phyloP scores from a whole-genome alignment of 2,329 filamentous ascomycete species.

The Alternaria consortialis region DNA sequence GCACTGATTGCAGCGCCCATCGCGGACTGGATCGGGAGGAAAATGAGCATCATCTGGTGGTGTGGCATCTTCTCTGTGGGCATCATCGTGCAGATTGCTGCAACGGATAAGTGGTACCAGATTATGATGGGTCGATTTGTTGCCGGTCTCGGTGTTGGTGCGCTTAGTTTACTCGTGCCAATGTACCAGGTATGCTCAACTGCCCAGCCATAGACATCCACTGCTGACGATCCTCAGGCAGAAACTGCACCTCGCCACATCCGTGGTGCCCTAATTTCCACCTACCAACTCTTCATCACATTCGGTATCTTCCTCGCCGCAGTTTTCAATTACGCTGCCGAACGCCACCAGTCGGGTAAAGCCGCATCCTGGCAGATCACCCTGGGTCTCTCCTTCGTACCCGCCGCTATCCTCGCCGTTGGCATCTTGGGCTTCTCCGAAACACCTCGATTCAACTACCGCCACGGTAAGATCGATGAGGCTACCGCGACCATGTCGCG shows the following conservation, averaged over 20 bases:
- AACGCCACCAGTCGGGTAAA: slow-evolving; percentile 51
- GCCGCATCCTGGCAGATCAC: slow-evolving; percentile 70
- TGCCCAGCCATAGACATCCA: neutral
- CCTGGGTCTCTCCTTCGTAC: slow-evolving; percentile 65
- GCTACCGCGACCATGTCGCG: slow-evolving; percentile 61
- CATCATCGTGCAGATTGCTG: slow-evolving; percentile 70
- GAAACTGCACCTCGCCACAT: slow-evolving; percentile 71
- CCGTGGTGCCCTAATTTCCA: slow-evolving; percentile 67
- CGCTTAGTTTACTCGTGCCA: slow-evolving; percentile 64
- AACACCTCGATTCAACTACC: slow-evolving; percentile 65
- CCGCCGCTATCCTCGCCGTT: slow-evolving; percentile 60
- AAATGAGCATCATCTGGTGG: slow-evolving; percentile 66
- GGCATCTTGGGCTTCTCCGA: slow-evolving; percentile 65
- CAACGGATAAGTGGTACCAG: slow-evolving; percentile 66
- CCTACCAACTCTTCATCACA: slow-evolving; percentile 74
- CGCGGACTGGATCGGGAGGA: slow-evolving; percentile 68
- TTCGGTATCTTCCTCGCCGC: slow-evolving; percentile 67
- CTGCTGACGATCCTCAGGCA: slow-evolving; percentile 40
- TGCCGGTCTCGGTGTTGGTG: slow-evolving; percentile 70
- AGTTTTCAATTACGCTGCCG: slow-evolving; percentile 67
- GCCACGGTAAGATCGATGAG: slow-evolving; percentile 59
- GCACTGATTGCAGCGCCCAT: slow-evolving; percentile 66
- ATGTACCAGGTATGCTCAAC: slow-evolving; percentile 63
- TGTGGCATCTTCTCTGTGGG: slow-evolving; percentile 69
- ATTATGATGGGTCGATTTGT: slow-evolving; percentile 69